Conservation (phyloP, 352 stramenopile species). For the Discostella stelligera region DNA sequence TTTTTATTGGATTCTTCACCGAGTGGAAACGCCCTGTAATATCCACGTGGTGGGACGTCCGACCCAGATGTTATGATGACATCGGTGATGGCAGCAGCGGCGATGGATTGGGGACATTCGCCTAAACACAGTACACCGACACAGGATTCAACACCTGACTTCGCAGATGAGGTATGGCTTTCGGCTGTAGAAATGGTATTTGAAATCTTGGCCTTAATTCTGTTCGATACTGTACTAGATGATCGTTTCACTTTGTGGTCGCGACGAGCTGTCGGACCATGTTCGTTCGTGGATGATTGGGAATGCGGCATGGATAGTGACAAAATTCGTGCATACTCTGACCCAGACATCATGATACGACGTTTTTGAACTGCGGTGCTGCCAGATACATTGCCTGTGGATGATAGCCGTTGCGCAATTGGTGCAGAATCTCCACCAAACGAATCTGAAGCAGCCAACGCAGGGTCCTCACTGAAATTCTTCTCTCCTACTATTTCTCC, state of each 20-base stretch:
- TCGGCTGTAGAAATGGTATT: conserved; percentile 20
- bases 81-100: conserved; percentile 78
- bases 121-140: conserved; percentile 52
- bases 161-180: conserved; percentile 24
- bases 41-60: conserved; percentile 68
- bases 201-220: conserved; percentile 48
- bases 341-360: conserved; percentile 79
- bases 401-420: conserved; percentile 14
- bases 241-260: conserved; percentile 29
- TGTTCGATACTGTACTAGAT: conserved; percentile 36
- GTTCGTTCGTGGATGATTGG: conserved; percentile 6
- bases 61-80: conserved; percentile 65
- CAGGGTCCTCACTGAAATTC: not conserved
- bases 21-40: conserved; percentile 73
- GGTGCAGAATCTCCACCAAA: not conserved
- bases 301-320: conserved; percentile 56
- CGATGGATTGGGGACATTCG: conserved; percentile 37
- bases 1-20: conserved; percentile 53
- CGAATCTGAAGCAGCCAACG: not conserved
- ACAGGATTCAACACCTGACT: conserved; percentile 42
- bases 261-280: conserved; percentile 4
- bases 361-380: conserved; percentile 16
- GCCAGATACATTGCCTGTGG: conserved; percentile 7
- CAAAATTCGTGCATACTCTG: conserved; percentile 79
- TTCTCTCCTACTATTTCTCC: conserved; percentile 12